phyloP scores from a whole-genome alignment of 2,329 filamentous ascomycete genomes.

The Berkeleyomyces basicola region DNA sequence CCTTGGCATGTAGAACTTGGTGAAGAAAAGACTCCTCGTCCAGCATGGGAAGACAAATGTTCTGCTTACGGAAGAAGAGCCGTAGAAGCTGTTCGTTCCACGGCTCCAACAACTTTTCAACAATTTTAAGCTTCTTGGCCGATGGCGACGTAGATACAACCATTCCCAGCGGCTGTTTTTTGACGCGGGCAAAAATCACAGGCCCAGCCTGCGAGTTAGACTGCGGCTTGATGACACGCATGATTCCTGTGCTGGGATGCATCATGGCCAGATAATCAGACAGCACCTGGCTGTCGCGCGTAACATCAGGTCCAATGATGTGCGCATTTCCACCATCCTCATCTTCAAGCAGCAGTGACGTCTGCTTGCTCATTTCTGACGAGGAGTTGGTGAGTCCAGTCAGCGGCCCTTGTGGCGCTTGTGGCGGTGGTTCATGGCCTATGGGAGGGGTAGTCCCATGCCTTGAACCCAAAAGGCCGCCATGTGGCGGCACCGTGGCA shows the following conservation, averaged over 20 bases:
- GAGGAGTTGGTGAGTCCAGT: slow-evolving; percentile 4
- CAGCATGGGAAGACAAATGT: slow-evolving; percentile 44
- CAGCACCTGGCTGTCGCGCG: slow-evolving; percentile 42
- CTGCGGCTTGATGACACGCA: slow-evolving; percentile 20
- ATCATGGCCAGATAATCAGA: slow-evolving; percentile 36
- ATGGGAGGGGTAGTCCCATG: slow-evolving; percentile 4
- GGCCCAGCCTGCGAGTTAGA: slow-evolving; percentile 22
- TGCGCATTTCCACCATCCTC: slow-evolving; percentile 29
- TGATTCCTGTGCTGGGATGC: slow-evolving; percentile 19
- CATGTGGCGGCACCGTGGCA: not conserved
- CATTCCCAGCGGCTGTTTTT: slow-evolving; percentile 29
- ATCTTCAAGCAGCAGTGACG: slow-evolving; percentile 19
- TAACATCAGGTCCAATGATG: slow-evolving; percentile 42
- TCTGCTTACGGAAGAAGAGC: slow-evolving; percentile 37
- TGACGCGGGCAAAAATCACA: slow-evolving; percentile 31
- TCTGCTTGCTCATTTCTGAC: slow-evolving; percentile 8
- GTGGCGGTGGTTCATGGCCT: slow-evolving; percentile 3
- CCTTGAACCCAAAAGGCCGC: not conserved
- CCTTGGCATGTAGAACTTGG: slow-evolving; percentile 28
- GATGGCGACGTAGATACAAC: slow-evolving; percentile 23
- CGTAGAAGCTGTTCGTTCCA: slow-evolving; percentile 33
- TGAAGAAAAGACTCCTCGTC: slow-evolving; percentile 37
- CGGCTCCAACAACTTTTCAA: slow-evolving; percentile 43
- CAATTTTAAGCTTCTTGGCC: slow-evolving; percentile 33
- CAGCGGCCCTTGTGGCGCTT: slow-evolving; percentile 6